Conservation (phyloP, 2,329 filamentous ascomycete genomes). For the Diaporthe citriasiana region DNA sequence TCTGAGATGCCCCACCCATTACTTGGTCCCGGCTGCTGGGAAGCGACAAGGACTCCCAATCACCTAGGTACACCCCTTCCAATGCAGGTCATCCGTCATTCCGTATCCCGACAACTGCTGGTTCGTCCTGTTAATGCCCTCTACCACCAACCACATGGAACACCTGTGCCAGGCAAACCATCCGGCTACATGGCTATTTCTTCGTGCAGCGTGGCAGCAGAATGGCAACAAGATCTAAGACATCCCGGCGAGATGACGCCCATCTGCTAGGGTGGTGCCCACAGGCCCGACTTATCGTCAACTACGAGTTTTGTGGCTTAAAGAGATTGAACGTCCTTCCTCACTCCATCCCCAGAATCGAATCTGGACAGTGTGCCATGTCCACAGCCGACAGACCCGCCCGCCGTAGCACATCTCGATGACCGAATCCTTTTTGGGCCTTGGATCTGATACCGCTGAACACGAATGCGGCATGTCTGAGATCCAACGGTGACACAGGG, state of each 20-base stretch:
- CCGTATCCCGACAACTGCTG: slow-evolving; percentile 7
- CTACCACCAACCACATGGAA: neutral
- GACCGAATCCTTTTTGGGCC: neutral
- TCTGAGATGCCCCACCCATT: slow-evolving; percentile 5
- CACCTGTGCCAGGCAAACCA: slow-evolving; percentile 7
- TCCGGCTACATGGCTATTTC: neutral
- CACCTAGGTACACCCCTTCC: neutral
- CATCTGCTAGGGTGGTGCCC: slow-evolving; percentile 5
- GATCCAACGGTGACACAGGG: slow-evolving; percentile 37
- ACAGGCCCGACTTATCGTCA: neutral
- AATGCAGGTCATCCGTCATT: slow-evolving; percentile 16
- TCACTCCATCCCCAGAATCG: too few species aligned
- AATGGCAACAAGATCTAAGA: slow-evolving; percentile 35
- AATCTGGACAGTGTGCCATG: neutral
- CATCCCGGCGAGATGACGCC: slow-evolving; percentile 36
- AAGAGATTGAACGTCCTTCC: neutral
- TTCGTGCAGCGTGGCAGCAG: neutral
- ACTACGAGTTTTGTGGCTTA: neutral
- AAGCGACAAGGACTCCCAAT: slow-evolving; percentile 13
- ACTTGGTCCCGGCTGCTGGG: slow-evolving; percentile 15
- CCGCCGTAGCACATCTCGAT: neutral
- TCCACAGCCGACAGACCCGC: neutral
- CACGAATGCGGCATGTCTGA: slow-evolving; percentile 38
- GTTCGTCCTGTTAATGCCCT: neutral
- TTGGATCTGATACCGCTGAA: slow-evolving; percentile 32